Conservation (phyloP, 495 filamentous ascomycete species). For the Penicillium pancosmium region DNA sequence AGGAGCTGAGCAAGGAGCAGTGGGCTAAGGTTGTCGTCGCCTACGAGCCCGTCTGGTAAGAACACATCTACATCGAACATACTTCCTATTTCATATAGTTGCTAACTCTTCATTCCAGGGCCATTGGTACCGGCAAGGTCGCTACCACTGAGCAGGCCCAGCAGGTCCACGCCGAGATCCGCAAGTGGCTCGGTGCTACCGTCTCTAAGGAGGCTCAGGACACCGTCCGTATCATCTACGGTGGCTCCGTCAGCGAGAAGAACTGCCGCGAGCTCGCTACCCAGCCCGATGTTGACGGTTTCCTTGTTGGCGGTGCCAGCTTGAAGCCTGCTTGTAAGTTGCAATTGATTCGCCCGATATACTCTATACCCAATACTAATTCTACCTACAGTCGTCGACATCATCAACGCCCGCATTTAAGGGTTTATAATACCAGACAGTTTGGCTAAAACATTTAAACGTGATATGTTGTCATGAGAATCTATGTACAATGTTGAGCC, state of each 20-base stretch:
- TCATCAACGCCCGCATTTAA: constrained; percentile 63
- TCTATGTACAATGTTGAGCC: constrained; percentile 36
- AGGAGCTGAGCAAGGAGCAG: constrained; percentile 66
- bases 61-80: neutral
- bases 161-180: constrained; percentile 92
- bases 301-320: constrained; percentile 96
- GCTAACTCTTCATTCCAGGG: constrained; percentile 45
- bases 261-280: constrained; percentile 92
- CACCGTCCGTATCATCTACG: constrained; percentile 88
- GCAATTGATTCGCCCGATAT: neutral
- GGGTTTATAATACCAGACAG: constrained; percentile 12
- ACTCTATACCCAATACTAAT: constrained; percentile 16
- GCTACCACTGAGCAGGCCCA: constrained; percentile 92
- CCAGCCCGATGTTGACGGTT: constrained; percentile 94
- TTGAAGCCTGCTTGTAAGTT: constrained; percentile 96
- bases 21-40: constrained; percentile 95
- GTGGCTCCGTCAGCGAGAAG: constrained; percentile 95
- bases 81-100: neutral
- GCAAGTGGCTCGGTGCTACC: constrained; percentile 78
- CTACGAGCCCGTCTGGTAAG: constrained; percentile 96
- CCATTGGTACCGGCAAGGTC: constrained; percentile 97
- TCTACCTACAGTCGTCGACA: constrained; percentile 58
- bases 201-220: constrained; percentile 73
- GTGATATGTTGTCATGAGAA: constrained; percentile 35
- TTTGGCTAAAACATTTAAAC: constrained; percentile 29